Evolutionary conservation across 768 basidiomycete genomes (phyloP), one percentile per base, ranked within the genome.

Genomic region (Amanita brunnescens): DNA sequence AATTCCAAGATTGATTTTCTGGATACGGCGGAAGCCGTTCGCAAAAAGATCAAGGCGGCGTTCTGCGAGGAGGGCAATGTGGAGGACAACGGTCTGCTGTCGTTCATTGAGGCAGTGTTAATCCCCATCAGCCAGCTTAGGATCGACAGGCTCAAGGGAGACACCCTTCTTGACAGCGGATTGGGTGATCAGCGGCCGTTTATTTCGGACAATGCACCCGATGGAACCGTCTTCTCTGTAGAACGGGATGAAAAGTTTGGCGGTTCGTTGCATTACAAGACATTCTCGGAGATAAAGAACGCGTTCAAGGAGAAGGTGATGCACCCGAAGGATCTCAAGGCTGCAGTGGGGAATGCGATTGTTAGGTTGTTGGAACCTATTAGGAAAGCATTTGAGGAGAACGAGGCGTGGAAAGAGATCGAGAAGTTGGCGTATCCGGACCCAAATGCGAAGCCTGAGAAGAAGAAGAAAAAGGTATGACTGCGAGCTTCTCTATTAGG

Each of bases 1-100:
- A 91, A 96, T 65, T 93, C 89, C 56, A 99, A 99, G 69, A 95
- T 98, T 64, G 96, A 99, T 71, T 91, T 98, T 68, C 82, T 99
- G 55, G 95, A 98, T 66, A 64, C 81, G 3, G 83, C 93, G 0
- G 87, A 89, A 24, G 78, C 73, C 37, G 79, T 97, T 44, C 84
- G 86, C 61, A 84, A 82, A 68, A 98, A 97, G 73, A 80, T 98
- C 67, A 91, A 88, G 67, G 73, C 74, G 20, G 94, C 96, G 1
- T 92, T 95, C 64, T 98, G 94, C 66, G 92, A 95, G 59, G 91
- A 94, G 59, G 94, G 93, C 13, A 92, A 88, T 62, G 70, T 82
- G 46, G 77, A 80, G 40, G 91, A 88, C 21, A 99, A 99, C 66
- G 95, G 91, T 23, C 70, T 97, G 0, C 77, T 96, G 4, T 73